phyloP scores from a whole-genome alignment of 129 eudicot genomes.

The Arctium lappa region DNA sequence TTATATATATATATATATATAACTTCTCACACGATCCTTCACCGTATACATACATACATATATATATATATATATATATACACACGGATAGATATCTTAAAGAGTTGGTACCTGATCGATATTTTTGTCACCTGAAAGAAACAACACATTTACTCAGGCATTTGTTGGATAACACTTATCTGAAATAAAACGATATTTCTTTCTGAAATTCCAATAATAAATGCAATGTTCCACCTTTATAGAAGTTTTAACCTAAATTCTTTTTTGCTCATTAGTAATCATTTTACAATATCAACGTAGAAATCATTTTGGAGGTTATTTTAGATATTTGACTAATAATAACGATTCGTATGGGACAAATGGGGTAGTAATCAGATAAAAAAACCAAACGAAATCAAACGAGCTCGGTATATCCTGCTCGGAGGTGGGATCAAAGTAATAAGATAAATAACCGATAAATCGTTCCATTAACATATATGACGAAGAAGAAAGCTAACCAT shows the following conservation, averaged over 20 bases:
- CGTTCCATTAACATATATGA: background rate
- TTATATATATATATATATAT: background rate
- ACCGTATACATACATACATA: too few relatives aligned
- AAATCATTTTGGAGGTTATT: background rate
- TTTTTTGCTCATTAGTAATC: background rate
- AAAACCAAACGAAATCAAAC: background rate
- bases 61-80: background rate
- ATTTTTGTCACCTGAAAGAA: slow-evolving; percentile 80
- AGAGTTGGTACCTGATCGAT: slow-evolving; percentile 68
- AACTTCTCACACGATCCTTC: too few relatives aligned
- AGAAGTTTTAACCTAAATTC: background rate
- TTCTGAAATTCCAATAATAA: background rate
- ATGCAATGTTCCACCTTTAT: background rate
- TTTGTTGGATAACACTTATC: background rate
- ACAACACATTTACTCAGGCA: background rate
- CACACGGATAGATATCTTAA: background rate
- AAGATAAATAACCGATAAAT: background rate
- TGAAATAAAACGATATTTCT: background rate
- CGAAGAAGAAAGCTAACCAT: slow-evolving; percentile 48
- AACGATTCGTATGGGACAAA: background rate
- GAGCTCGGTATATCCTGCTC: background rate
- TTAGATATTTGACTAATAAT: background rate
- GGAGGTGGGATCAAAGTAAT: background rate
- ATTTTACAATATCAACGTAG: background rate
- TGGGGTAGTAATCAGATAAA: background rate